A percentile compares a stretch with the other conserved stretches of the same genome.
phyloP scores from a whole-genome alignment of 2,329 filamentous ascomycete species.

The Coniochaeta ligniaria region DNA sequence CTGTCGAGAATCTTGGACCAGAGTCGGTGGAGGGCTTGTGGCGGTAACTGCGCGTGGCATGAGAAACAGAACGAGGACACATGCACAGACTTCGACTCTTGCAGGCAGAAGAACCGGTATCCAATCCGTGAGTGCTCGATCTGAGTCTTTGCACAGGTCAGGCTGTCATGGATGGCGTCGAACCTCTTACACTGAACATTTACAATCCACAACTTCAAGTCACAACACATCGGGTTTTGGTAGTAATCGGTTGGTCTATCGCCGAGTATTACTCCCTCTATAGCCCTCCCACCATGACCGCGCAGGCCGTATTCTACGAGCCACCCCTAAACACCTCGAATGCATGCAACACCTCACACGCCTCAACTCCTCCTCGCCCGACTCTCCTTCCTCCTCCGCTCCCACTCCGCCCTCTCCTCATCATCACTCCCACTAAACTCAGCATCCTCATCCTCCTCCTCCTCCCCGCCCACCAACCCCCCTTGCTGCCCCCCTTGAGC shows the following conservation, averaged over 20 bases:
- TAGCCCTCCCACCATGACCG: background rate
- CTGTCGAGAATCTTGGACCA: background rate
- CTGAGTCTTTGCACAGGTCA: no score
- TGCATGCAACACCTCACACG: background rate
- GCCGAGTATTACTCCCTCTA: background rate
- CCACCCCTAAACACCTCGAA: background rate
- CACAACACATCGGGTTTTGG: background rate
- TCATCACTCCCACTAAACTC: conserved; percentile 60
- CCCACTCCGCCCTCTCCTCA: conserved; percentile 56
- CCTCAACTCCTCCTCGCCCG: conserved; percentile 22
- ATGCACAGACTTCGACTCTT: no score
- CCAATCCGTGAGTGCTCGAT: no score
- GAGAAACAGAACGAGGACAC: background rate
- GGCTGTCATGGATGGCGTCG: no score
- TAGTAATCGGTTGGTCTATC: background rate
- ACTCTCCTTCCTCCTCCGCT: conserved; percentile 40
- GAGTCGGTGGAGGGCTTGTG: background rate
- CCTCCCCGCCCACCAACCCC: conserved; percentile 9
- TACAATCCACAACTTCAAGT: no score
- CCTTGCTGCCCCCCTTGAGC: conserved; percentile 8
- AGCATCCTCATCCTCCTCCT: conserved; percentile 36
- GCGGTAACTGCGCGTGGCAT: background rate
- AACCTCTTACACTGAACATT: no score
- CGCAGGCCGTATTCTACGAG: no score
- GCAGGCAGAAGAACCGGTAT: no score